Base-by-base conservation (phyloP, 768 basidiomycete species). In the Tricholoma saponaceum region DNA sequence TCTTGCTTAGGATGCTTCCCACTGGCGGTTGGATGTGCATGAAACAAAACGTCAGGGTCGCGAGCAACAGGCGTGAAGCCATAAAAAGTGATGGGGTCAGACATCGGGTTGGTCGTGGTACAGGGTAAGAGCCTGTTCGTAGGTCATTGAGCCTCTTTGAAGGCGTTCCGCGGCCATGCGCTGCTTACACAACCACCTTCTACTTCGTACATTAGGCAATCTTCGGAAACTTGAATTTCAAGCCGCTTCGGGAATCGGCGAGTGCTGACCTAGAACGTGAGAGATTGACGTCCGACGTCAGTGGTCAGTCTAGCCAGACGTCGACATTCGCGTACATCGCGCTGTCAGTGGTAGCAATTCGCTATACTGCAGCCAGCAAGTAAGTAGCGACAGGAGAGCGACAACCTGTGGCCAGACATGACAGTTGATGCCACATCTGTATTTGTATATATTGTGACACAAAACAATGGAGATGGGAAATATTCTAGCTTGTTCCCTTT, bases 51-150 rank as follows among this genome's bases (percentile, higher is more conserved):
- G 16, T 77, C 78, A 8, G 80, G 78, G 61, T 81, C 76, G 54
- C 80, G 72, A 13, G 77, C 71, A 39, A 82, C 77, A 35, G 80
- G 74, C 3, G 74, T 76, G 59, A 78, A 82, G 12, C 81, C 81
- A 58, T 80, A 82, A 60, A 74, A 71, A 30, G 62, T 56, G 43
- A 75, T 51, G 32, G 63, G 60, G 57, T 69, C 64, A 28, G 62
- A 22, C 66, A 68, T 69, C 8, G 20, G 47, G 44, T 22, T 46
- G 46, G 51, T 54, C 13, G 35, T 13, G 5, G 35, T 37, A 14
- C 4, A 35, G 12, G 33, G 10, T 10, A 30, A 35, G 9, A 43
- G 22, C 1, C 12, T 13, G 12, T 46, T 23, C 1, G 5, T 43
- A 2, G n/a, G n/a, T 2, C 10, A 22, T 39, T n/a, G 14, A 2